Percentiles rank a stretch among this genome's conserved stretches.
Evolutionary conservation across 371 early-diverging fungal genomes (phyloP).

Genomic region (Apophysomyces variabilis): DNA sequence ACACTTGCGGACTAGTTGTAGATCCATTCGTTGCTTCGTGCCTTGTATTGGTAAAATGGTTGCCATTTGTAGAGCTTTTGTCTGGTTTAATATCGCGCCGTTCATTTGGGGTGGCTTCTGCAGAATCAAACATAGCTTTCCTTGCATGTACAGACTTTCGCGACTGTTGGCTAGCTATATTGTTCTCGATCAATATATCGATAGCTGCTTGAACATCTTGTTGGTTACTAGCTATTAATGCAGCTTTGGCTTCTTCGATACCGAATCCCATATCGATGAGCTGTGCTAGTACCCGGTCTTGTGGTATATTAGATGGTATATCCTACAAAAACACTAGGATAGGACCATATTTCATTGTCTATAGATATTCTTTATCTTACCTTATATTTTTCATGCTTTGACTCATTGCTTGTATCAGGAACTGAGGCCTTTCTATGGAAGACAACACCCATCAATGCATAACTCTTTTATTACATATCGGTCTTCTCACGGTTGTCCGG

Average conservation of each 20-base stretch:
- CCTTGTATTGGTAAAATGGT: conserved; percentile 69
- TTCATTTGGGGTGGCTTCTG: background rate
- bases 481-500: background rate
- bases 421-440: background rate
- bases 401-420: background rate
- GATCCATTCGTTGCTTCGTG: conserved; percentile 67
- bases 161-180: conserved; percentile 39
- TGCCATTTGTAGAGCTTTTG: conserved; percentile 59
- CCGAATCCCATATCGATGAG: conserved; percentile 82
- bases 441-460: background rate
- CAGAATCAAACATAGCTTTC: background rate
- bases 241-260: conserved; percentile 62
- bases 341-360: background rate
- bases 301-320: conserved; percentile 1
- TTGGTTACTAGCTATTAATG: conserved; percentile 65
- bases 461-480: too few species aligned
- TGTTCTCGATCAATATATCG: conserved; percentile 65
- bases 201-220: conserved; percentile 68
- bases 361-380: background rate
- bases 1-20: conserved; percentile 46
- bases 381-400: background rate
- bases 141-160: conserved; percentile 52
- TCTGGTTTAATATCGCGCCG: background rate
- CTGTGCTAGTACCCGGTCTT: conserved; percentile 59
- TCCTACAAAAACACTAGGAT: background rate